Evolutionary conservation across 2,329 filamentous ascomycete genomes (phyloP).

Genomic region (Claviceps purpurea): DNA sequence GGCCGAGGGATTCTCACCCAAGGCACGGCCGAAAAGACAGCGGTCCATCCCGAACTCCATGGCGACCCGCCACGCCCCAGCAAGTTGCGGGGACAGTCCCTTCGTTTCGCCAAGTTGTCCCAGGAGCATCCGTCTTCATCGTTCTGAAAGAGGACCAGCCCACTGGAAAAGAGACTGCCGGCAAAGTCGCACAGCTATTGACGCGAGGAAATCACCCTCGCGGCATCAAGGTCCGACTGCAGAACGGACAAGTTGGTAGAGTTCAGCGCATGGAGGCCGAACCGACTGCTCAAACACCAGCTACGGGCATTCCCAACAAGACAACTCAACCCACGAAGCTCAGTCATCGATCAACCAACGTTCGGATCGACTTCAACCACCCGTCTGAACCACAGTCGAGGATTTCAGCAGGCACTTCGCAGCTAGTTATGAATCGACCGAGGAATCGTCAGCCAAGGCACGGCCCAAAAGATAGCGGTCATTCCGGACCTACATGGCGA

Average conservation of each 20-base stretch:
- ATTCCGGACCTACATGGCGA: slow-evolving; percentile 5
- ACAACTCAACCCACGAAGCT: slow-evolving; percentile 12
- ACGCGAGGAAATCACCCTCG: slow-evolving; percentile 63
- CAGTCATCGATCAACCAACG: slow-evolving; percentile 20
- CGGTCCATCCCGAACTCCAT: slow-evolving; percentile 1
- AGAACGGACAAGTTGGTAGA: slow-evolving; percentile 57
- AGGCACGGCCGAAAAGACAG: slow-evolving; percentile 6
- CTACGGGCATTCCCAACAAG: slow-evolving; percentile 1
- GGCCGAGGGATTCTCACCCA: slow-evolving; percentile 20
- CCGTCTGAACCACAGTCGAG: slow-evolving; percentile 4
- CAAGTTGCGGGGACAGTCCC: slow-evolving; percentile 30
- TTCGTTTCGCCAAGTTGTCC: slow-evolving; percentile 36
- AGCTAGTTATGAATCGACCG: slow-evolving; percentile 24
- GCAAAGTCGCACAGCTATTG: slow-evolving; percentile 52
- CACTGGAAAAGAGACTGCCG: slow-evolving; percentile 57
- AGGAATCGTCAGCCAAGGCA: slow-evolving; percentile 19
- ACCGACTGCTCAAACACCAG: background rate
- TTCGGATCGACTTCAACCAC: slow-evolving; percentile 23
- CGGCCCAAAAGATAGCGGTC: background rate
- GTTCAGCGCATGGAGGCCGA: slow-evolving; percentile 48
- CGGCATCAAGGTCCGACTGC: slow-evolving; percentile 65
- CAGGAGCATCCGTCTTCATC: slow-evolving; percentile 55
- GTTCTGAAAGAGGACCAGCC: slow-evolving; percentile 65
- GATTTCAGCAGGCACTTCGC: slow-evolving; percentile 10
- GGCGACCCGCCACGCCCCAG: slow-evolving; percentile 17